Evolutionary conservation across 768 basidiomycete genomes (phyloP), one percentile per base, ranked within the genome.

Genomic region (Daedaleopsis sinensis): DNA sequence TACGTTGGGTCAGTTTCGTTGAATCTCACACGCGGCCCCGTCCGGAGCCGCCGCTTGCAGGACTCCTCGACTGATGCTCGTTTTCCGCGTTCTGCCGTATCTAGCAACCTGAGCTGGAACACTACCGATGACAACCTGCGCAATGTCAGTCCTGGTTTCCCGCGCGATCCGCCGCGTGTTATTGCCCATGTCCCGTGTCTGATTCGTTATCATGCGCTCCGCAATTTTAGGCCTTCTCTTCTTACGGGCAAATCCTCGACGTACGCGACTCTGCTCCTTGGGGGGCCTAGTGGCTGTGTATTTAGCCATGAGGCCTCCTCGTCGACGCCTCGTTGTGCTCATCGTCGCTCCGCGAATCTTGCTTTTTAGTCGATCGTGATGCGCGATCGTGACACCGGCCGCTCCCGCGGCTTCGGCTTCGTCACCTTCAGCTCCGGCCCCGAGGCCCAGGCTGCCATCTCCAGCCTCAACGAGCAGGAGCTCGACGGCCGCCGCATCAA

Each of bases 311-410:
- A 58, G 62, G 63, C 16, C 51, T 27, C 27, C 9, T 49, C 35
- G 32, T 35, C 52, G 23, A 19, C 27, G 36, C 37, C 48, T 23
- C 52, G 59, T 54, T 54, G 73, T 75, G 74, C 72, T 37, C 78
- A 79, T 69, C 32, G 21, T n/a, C 52, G 42, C 53, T 63, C 57
- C 42, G 57, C 57, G 58, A 68, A 66, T 68, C 52, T 44, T 54
- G 47, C 52, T 60, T 74, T 77, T 66, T 77, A 97, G 94, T 91
- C 91, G 69, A 94, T 96, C 79, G 94, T 96, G 76, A 96, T 96
- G 95, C 91, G 93, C 80, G 96, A 98, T 80, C 93, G 95, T 73
- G 96, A 97, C 73, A 98, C 96, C 67, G 92, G 93, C 63, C 93
- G 96, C 72, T 96, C 94, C 65, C 90, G 96, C 73, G 96, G 96